Conservation (phyloP, 805 yeast genomes). For the Lachancea dasiensis region DNA sequence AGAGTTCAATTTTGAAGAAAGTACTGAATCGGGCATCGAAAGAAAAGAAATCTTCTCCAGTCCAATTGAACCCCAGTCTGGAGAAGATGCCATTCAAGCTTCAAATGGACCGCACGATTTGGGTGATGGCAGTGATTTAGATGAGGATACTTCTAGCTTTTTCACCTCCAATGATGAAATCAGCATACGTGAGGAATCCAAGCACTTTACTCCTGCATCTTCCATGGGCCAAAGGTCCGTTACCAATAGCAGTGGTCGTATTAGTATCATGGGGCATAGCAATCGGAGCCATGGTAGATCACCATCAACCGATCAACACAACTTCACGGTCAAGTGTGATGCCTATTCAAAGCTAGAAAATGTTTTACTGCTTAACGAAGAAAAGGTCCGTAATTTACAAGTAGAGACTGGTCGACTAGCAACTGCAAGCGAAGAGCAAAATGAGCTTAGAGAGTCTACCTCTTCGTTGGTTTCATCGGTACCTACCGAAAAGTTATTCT, state of each 20-base stretch:
- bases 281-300: neutral
- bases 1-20: conserved; percentile 35
- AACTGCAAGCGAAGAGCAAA: neutral
- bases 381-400: conserved; percentile 18
- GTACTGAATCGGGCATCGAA: conserved; percentile 1
- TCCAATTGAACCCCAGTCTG: too few relatives aligned
- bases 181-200: conserved; percentile 1
- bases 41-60: conserved; percentile 19
- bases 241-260: conserved; percentile 24
- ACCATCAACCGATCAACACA: neutral
- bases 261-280: conserved; percentile 19
- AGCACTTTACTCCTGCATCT: conserved; percentile 4
- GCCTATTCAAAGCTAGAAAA: conserved; percentile 12
- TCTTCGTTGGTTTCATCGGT: conserved; percentile 14
- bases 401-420: neutral
- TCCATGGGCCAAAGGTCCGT: conserved; percentile 19
- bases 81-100: neutral
- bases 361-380: conserved; percentile 5
- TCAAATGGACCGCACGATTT: neutral
- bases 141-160: conserved; percentile 29
- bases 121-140: conserved; percentile 7
- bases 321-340: conserved; percentile 3
- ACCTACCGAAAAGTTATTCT: conserved; percentile 22
- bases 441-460: neutral
- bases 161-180: conserved; percentile 22